Evolutionary conservation across 306 rosid species (phyloP).

Genomic region (Trifolium repens): DNA sequence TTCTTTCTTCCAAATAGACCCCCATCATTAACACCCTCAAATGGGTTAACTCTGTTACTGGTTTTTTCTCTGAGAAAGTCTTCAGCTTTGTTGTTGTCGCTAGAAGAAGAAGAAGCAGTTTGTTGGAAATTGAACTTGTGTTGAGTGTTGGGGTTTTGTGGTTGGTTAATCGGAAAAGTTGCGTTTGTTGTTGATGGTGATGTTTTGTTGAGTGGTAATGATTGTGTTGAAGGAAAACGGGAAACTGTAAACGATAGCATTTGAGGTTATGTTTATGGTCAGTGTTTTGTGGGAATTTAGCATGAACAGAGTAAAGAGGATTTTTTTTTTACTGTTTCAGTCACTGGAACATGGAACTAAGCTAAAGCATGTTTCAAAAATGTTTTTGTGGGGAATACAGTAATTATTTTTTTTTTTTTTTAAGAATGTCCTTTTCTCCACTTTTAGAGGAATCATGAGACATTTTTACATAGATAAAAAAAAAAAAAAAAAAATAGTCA

Average conservation of each 20-base stretch:
- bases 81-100: slow-evolving; percentile 23
- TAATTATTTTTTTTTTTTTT: too few relatives aligned
- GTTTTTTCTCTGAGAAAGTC: slow-evolving; percentile 28
- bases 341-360: background rate
- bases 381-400: too few relatives aligned
- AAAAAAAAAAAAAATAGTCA: too few relatives aligned
- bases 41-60: slow-evolving; percentile 37
- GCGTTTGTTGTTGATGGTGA: slow-evolving; percentile 33
- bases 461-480: too few relatives aligned
- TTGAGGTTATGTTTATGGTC: slow-evolving; percentile 8
- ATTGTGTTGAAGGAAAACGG: slow-evolving; percentile 45
- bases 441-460: too few relatives aligned
- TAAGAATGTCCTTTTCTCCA: too few relatives aligned
- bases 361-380: too few relatives aligned
- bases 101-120: slow-evolving; percentile 31
- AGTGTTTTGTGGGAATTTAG: slow-evolving; percentile 11
- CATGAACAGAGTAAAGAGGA: background rate
- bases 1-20: slow-evolving; percentile 46
- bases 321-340: background rate
- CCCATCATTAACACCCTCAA: slow-evolving; percentile 31
- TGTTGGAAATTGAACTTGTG: slow-evolving; percentile 4
- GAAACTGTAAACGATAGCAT: slow-evolving; percentile 38
- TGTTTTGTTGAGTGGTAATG: slow-evolving; percentile 39
- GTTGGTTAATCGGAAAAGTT: slow-evolving; percentile 27
- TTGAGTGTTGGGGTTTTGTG: slow-evolving; percentile 18